phyloP scores from a whole-genome alignment of 2,329 filamentous ascomycete genomes.

The Ascochyta viciae-villosae region DNA sequence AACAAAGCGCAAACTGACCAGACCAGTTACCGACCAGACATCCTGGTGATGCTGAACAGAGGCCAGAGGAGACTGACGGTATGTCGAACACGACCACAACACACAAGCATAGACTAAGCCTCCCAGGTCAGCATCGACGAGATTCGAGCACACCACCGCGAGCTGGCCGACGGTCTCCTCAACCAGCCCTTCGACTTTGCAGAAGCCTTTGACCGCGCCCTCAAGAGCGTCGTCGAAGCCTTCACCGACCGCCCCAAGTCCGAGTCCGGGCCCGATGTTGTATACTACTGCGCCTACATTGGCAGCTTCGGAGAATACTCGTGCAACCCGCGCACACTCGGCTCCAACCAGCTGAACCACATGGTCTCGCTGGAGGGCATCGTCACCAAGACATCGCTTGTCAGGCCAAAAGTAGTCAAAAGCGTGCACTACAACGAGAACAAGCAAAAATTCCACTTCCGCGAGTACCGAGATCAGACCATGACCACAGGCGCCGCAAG shows the following conservation, averaged over 20 bases:
- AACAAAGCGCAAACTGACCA: slow-evolving; percentile 24
- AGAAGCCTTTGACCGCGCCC: slow-evolving; percentile 85
- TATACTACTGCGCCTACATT: slow-evolving; percentile 96
- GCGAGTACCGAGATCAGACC: slow-evolving; percentile 94
- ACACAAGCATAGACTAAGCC: slow-evolving; percentile 7
- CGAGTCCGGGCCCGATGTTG: slow-evolving; percentile 77
- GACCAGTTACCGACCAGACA: slow-evolving; percentile 86
- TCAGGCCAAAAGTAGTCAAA: slow-evolving; percentile 96
- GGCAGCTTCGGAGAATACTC: slow-evolving; percentile 95
- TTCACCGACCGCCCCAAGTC: slow-evolving; percentile 77
- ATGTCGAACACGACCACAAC: slow-evolving; percentile 29
- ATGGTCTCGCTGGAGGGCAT: slow-evolving; percentile 99
- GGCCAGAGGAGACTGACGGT: slow-evolving; percentile 64
- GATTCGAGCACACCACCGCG: slow-evolving; percentile 83
- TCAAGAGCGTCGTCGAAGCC: slow-evolving; percentile 86
- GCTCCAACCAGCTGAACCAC: slow-evolving; percentile 87
- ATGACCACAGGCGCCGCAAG: slow-evolving; percentile 90
- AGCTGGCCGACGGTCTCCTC: slow-evolving; percentile 81
- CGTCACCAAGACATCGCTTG: slow-evolving; percentile 93
- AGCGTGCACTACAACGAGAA: slow-evolving; percentile 95
- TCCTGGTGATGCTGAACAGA: slow-evolving; percentile 76
- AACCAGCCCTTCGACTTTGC: slow-evolving; percentile 87
- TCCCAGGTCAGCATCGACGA: slow-evolving; percentile 72
- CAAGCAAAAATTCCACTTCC: slow-evolving; percentile 84
- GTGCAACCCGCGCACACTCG: slow-evolving; percentile 92